Base-by-base conservation (phyloP, 495 filamentous ascomycete genomes). In the Penicillium steckii region DNA sequence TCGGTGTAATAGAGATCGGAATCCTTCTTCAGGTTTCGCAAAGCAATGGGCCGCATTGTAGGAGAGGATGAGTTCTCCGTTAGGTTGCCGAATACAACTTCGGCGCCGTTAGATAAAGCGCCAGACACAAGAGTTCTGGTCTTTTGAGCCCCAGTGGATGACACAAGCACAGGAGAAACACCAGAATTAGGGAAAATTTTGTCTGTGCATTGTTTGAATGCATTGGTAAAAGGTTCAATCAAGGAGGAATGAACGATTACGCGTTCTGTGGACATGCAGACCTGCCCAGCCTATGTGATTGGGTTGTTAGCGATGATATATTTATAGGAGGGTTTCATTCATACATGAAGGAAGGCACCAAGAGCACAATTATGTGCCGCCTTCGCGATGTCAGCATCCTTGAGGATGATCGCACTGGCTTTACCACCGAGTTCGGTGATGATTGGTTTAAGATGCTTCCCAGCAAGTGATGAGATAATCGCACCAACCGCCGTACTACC, bases 221-320 rank as follows among this genome's bases (percentile, higher is more conserved):
- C 25, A 12, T 37, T 12, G 13, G n/a, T 29, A 19, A 77, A 62
- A 30, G 58, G 53, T 41, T 56, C 65, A 13, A 70, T 68, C 50
- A 77, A 55, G 27, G 19, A 29, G 7, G 37, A 33, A 23, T 43
- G 37, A 18, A 91, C 83, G 25, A 91, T 68, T 59, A 93, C 85
- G 13, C 83, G 78, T 67, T 92, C 89, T 0, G 87, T 91, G 4
- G 79, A 73, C 86, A 92, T 88, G 72, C 89, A 93, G 35, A 89
- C 80, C 66, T 93, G 89, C 1, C 89, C 89, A 26, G 75, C 23
- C 17, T 52, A 22, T n/a, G n/a, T n/a, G 17, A 35, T 2, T 23
- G 19, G n/a, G 9, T 8, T 19, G 33, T 30, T 21, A 40, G 58
- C 52, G 30, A 33, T 77, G 53, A 5, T 48, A 44, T 44, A 44